A percentile compares a stretch with the other conserved stretches of the same genome.
Evolutionary conservation across 2,329 filamentous ascomycete species (phyloP).

Genomic region (Diaporthe sp.): DNA sequence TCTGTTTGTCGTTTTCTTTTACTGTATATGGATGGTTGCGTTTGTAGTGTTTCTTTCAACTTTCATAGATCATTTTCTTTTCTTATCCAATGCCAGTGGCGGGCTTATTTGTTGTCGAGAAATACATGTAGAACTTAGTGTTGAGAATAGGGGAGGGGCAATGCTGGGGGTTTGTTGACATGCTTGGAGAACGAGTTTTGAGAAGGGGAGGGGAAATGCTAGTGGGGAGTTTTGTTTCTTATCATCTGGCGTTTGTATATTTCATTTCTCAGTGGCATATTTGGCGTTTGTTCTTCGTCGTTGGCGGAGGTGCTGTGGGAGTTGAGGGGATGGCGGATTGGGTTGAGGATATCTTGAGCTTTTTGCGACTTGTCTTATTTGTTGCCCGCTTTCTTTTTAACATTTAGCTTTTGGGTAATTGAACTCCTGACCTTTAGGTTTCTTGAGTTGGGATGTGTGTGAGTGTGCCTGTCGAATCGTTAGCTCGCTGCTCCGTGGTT

Average conservation of each 20-base stretch:
- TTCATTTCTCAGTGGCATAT: not conserved
- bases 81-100: not conserved
- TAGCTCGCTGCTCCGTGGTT: not conserved
- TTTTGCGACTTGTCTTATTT: not conserved
- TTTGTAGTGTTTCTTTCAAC: no score
- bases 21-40: not conserved
- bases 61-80: not conserved
- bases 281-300: not conserved
- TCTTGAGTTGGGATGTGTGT: not conserved
- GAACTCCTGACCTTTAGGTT: slow-evolving; percentile 1
- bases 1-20: not conserved
- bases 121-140: not conserved
- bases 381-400: slow-evolving; percentile 8
- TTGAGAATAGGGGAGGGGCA: not conserved
- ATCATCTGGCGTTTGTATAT: not conserved
- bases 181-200: not conserved
- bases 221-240: not conserved
- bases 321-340: not conserved
- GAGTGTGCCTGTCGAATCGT: not conserved
- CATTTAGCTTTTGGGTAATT: not conserved
- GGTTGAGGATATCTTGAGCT: not conserved
- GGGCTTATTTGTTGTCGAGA: not conserved
- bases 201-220: not conserved
- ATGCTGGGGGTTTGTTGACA: no score
- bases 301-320: not conserved